Base-by-base conservation (phyloP, 2,329 filamentous ascomycete genomes). In the Fusarium marasasianum region DNA sequence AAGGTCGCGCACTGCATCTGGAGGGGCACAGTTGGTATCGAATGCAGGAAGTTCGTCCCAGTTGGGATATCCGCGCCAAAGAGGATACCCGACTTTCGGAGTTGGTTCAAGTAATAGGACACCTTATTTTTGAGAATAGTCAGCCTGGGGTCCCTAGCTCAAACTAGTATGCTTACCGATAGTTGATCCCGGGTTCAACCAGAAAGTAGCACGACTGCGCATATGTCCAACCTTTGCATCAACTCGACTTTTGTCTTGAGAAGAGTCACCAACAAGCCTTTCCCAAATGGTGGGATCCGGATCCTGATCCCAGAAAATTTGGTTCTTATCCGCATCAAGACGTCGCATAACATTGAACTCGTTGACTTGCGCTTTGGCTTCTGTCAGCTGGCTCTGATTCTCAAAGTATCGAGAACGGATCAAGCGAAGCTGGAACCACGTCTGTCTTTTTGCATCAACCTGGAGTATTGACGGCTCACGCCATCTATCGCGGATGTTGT, bases 141-240 rank as follows among this genome's bases (percentile, higher is more conserved):
- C 6, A 60, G 57, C 18, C 12, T 35, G 2, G 3, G 1, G 2
- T 26, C 3, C 2, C 31, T 26, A 12, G 1, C 12, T 5, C 3
- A 5, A 26, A 15, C 15, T 5, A 18, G 13, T 2, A 37, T 33
- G 22, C 58, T 8, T 35, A 54, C 58, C 58, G 18, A 61, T 24
- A 17, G n/a, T 31, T 6, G 29, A 54, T 13, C 38, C 6, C 5
- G 8, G 8, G 8, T 29, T 35, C 5, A 55, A 7, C 58, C 58
- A 61, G 20, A 61, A 55, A 5, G 48, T 55, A 6, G 58, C 48
- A 18, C 48, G 58, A 24, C 58, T 61, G 38, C 58, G 58, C 29
- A 61, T 29, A 29, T 55, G 58, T 2, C 58, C 58, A 37, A 61
- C 33, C 20, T 61, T 61, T 22, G 58, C 57, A 41, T 60, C 44